Conservation (phyloP, 2,329 filamentous ascomycete genomes). For the Cercospora sojina region DNA sequence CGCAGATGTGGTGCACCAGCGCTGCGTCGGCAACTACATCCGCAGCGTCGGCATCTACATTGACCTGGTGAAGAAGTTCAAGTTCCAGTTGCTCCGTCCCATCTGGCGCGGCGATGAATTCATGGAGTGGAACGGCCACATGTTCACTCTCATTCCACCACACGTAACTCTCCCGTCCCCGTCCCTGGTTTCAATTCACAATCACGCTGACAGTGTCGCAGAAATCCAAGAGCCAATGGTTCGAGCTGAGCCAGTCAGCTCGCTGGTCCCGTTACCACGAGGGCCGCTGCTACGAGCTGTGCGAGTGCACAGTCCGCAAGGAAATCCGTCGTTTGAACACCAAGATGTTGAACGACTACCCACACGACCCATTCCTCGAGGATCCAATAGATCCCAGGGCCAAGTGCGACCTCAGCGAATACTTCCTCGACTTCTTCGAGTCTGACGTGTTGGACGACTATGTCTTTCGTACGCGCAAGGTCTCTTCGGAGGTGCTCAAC, state of each 20-base stretch:
- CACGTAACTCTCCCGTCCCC: neutral
- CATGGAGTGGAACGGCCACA: slow-evolving; percentile 22
- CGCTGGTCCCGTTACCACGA: neutral
- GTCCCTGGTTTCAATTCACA: neutral
- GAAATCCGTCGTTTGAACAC: neutral
- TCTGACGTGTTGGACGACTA: neutral
- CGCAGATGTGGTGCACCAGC: slow-evolving; percentile 26
- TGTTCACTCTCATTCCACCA: slow-evolving; percentile 14
- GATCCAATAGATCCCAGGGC: neutral
- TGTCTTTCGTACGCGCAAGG: neutral
- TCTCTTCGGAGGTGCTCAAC: neutral
- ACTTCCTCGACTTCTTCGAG: neutral
- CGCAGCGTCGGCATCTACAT: slow-evolving; percentile 22
- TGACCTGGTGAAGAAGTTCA: slow-evolving; percentile 21
- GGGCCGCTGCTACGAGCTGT: neutral
- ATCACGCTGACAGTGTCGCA: neutral
- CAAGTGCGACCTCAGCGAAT: neutral
- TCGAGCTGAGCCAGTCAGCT: neutral
- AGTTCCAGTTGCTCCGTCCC: slow-evolving; percentile 22
- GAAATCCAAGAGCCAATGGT: neutral
- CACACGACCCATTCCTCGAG: neutral
- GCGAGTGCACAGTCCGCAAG: neutral
- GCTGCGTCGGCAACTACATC: slow-evolving; percentile 27
- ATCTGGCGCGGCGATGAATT: slow-evolving; percentile 15
- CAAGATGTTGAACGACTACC: neutral